Evolutionary conservation across 2,329 filamentous ascomycete species (phyloP).

Genomic region (Alternaria ethzedia): DNA sequence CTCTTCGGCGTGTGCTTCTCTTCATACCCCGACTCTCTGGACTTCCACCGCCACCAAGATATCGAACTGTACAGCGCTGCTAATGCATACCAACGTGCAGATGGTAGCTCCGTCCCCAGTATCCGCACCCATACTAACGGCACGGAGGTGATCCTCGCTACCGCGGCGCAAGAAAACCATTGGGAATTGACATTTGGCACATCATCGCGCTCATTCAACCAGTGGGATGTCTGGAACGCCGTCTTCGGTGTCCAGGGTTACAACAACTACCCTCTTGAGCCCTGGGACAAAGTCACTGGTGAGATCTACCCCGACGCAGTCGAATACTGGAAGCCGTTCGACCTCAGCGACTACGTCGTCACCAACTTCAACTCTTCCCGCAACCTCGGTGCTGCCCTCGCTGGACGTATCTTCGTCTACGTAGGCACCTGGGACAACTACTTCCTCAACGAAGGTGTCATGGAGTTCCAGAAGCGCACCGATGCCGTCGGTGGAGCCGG

Average conservation of each 20-base stretch:
- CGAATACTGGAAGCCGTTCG: constrained; percentile 46
- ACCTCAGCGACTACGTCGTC: constrained; percentile 43
- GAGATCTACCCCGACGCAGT: constrained; percentile 49
- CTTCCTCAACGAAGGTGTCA: constrained; percentile 48
- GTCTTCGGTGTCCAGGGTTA: constrained; percentile 47
- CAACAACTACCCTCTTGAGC: constrained; percentile 48
- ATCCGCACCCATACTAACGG: constrained; percentile 39
- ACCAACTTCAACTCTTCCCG: constrained; percentile 40
- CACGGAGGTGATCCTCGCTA: constrained; percentile 33
- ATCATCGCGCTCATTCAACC: constrained; percentile 39
- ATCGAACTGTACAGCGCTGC: constrained; percentile 42
- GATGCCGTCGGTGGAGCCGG: constrained; percentile 40
- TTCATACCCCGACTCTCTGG: constrained; percentile 47
- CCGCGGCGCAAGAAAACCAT: constrained; percentile 43
- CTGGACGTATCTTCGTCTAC: constrained; percentile 43
- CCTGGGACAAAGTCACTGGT: constrained; percentile 50
- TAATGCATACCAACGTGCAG: constrained; percentile 38
- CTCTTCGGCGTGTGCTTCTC: constrained; percentile 49
- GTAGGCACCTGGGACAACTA: constrained; percentile 47
- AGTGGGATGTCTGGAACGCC: constrained; percentile 50
- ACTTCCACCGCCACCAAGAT: constrained; percentile 48
- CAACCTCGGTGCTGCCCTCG: constrained; percentile 43
- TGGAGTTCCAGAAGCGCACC: constrained; percentile 43
- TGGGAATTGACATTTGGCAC: constrained; percentile 50
- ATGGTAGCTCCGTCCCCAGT: constrained; percentile 39